Evolutionary conservation across 2,329 filamentous ascomycete genomes (phyloP).

Genomic region (Beauveria sp.): DNA sequence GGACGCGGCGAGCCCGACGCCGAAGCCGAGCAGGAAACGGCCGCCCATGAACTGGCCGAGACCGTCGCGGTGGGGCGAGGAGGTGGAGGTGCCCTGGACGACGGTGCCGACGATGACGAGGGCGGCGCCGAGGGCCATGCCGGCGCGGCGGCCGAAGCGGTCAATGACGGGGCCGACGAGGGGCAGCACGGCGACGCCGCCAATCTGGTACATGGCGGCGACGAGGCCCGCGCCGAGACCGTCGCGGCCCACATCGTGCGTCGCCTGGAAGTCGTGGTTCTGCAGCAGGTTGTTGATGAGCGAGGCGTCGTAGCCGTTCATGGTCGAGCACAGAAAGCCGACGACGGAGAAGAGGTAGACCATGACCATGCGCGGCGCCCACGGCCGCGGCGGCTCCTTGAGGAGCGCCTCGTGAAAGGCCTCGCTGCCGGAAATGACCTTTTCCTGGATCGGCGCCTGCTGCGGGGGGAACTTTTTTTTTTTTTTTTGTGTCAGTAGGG

Average conservation of each 20-base stretch:
- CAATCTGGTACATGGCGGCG: conserved; percentile 45
- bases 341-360: conserved; percentile 38
- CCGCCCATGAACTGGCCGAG: conserved; percentile 46
- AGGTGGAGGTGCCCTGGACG: conserved; percentile 20
- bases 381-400: conserved; percentile 41
- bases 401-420: conserved; percentile 47
- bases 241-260: conserved; percentile 32
- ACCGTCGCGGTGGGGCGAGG: not conserved
- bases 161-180: conserved; percentile 40
- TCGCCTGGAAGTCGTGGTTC: conserved; percentile 31
- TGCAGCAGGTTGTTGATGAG: conserved; percentile 15
- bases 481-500: not conserved
- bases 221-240: conserved; percentile 43
- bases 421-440: conserved; percentile 42
- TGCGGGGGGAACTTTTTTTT: not conserved
- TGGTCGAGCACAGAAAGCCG: conserved; percentile 42
- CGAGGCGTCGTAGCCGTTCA: conserved; percentile 41
- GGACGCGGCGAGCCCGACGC: conserved; percentile 50
- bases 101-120: conserved; percentile 33
- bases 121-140: conserved; percentile 40
- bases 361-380: conserved; percentile 29
- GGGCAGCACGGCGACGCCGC: conserved; percentile 33
- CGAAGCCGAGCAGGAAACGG: conserved; percentile 47
- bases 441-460: conserved; percentile 21
- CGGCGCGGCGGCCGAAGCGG: conserved; percentile 36